Percentiles rank a stretch among this genome's conserved stretches.
Conservation (phyloP, 2,329 filamentous ascomycete genomes). For the Fusarium pseudograminearum region DNA sequence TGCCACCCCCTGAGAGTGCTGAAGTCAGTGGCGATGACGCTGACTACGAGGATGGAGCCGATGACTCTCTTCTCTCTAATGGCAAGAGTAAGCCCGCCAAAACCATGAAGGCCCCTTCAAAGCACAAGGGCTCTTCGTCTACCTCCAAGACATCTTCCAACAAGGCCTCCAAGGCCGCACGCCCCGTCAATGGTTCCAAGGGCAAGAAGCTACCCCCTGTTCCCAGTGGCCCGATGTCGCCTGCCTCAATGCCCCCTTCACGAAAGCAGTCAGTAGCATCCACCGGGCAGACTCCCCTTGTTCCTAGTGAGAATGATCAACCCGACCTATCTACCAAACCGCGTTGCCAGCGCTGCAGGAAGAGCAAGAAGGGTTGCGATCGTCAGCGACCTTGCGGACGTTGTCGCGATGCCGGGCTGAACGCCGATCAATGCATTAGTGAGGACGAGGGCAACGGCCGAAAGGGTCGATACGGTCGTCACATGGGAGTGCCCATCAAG, state of each 20-base stretch:
- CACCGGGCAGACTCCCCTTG: slow-evolving; percentile 59
- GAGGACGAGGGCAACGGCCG: slow-evolving; percentile 98
- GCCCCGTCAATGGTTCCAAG: slow-evolving; percentile 57
- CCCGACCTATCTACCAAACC: slow-evolving; percentile 95
- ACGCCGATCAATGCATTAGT: slow-evolving; percentile 92
- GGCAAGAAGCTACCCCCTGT: slow-evolving; percentile 63
- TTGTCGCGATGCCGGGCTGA: slow-evolving; percentile 95
- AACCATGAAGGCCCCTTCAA: slow-evolving; percentile 56
- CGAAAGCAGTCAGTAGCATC: slow-evolving; percentile 82
- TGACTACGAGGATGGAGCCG: slow-evolving; percentile 51
- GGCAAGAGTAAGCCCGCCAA: slow-evolving; percentile 57
- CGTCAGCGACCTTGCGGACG: slow-evolving; percentile 93
- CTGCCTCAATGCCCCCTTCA: slow-evolving; percentile 75
- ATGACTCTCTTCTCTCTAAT: slow-evolving; percentile 53
- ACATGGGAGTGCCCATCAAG: slow-evolving; percentile 76
- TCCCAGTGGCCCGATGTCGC: slow-evolving; percentile 66
- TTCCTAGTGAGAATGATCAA: slow-evolving; percentile 82
- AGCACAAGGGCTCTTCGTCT: slow-evolving; percentile 55
- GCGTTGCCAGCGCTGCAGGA: slow-evolving; percentile 96
- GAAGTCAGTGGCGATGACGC: slow-evolving; percentile 53
- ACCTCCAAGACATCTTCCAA: slow-evolving; percentile 50
- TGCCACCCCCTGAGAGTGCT: slow-evolving; percentile 63
- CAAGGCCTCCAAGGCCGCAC: slow-evolving; percentile 60
- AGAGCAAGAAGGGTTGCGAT: slow-evolving; percentile 99
- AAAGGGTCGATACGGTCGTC: slow-evolving; percentile 87